Conservation (phyloP, 2,329 filamentous ascomycete genomes). For the Aspergillus ruber region DNA sequence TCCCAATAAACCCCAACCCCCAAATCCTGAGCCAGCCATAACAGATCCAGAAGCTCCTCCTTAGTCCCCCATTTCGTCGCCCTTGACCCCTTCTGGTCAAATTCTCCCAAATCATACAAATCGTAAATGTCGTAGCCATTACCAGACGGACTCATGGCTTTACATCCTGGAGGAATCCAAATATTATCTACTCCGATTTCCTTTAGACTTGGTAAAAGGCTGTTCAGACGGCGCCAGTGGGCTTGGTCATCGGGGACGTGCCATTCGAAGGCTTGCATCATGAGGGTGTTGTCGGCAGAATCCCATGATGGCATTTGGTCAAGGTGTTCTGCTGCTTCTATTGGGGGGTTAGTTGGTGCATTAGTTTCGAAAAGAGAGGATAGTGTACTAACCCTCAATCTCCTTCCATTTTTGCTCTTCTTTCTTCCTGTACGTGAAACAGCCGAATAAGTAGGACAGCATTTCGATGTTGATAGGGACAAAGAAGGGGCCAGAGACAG, state of each 20-base stretch:
- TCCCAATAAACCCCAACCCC: constrained; percentile 61
- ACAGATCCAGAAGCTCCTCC: constrained; percentile 53
- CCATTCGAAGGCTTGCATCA: constrained; percentile 70
- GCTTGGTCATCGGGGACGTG: constrained; percentile 55
- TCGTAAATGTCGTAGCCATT: constrained; percentile 68
- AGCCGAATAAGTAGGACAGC: constrained; percentile 5
- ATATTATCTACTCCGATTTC: constrained; percentile 55
- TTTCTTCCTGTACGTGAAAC: constrained; percentile 6
- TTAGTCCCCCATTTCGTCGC: constrained; percentile 65
- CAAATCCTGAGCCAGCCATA: constrained; percentile 44
- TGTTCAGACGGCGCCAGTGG: constrained; percentile 56
- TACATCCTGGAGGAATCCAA: constrained; percentile 68
- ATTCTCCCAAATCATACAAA: constrained; percentile 64
- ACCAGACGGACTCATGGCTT: constrained; percentile 54
- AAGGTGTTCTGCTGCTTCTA: constrained; percentile 18
- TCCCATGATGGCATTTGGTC: constrained; percentile 26
- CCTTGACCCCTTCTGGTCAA: constrained; percentile 59
- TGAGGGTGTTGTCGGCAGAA: constrained; percentile 37
- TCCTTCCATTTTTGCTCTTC: constrained; percentile 14
- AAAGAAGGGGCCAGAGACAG: no score
- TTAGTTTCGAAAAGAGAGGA: background rate
- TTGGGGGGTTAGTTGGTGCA: background rate
- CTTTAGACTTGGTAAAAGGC: constrained; percentile 49
- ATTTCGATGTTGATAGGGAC: background rate
- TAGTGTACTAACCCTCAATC: constrained; percentile 16